Evolutionary conservation across 1,139 yeast genomes (phyloP).

Genomic region (Pichia inconspicua): DNA sequence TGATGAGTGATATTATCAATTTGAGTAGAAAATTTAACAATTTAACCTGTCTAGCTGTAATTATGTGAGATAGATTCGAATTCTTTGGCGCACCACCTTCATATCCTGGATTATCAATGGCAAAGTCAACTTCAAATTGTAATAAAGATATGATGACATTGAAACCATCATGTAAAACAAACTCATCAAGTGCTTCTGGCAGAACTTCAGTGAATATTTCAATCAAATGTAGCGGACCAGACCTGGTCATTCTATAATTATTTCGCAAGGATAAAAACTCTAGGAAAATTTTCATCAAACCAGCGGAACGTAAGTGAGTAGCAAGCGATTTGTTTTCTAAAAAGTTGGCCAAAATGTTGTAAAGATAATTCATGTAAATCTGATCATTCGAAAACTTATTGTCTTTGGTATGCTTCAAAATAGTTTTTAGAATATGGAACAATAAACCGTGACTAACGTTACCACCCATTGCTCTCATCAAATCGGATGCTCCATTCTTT

Average conservation of each 20-base stretch:
- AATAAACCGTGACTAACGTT: conserved; percentile 80
- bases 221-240: conserved; percentile 60
- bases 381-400: conserved; percentile 34
- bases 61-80: conserved; percentile 45
- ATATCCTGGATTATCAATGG: conserved; percentile 46
- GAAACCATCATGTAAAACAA: conserved; percentile 64
- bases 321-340: conserved; percentile 47
- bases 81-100: conserved; percentile 46
- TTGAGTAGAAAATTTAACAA: conserved; percentile 48
- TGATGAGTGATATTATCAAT: conserved; percentile 57
- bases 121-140: conserved; percentile 60
- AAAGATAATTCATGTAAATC: conserved; percentile 45
- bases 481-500: conserved; percentile 67
- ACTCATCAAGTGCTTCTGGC: conserved; percentile 46
- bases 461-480: conserved; percentile 79
- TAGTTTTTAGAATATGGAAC: conserved; percentile 61
- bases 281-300: conserved; percentile 59
- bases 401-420: conserved; percentile 42
- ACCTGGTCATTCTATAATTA: conserved; percentile 47
- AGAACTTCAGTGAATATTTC: conserved; percentile 44
- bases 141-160: conserved; percentile 51
- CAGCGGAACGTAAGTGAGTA: conserved; percentile 52
- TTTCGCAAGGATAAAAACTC: conserved; percentile 51
- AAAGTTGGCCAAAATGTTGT: conserved; percentile 51
- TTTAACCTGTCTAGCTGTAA: conserved; percentile 60